Conservation (phyloP, 2,329 filamentous ascomycete genomes). For the Hymenoscyphus infarciens region DNA sequence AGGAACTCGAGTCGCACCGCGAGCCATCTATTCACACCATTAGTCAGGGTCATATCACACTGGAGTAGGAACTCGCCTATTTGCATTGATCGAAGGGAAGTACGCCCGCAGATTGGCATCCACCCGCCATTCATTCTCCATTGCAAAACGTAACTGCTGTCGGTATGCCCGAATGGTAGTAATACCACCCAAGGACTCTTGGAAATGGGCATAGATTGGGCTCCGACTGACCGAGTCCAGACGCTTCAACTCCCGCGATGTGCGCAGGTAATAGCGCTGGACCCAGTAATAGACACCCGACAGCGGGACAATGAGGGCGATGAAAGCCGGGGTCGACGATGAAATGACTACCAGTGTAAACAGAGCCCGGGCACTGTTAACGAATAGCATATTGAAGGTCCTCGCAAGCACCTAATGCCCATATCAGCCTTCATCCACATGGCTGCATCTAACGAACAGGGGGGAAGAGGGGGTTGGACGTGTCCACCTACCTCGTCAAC, state of each 20-base stretch:
- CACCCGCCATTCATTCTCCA: constrained; percentile 96
- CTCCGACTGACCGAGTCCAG: constrained; percentile 93
- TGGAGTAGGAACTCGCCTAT: constrained; percentile 28
- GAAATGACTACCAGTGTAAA: constrained; percentile 90
- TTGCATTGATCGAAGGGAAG: constrained; percentile 89
- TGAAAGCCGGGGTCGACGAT: constrained; percentile 73
- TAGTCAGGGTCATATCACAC: neutral
- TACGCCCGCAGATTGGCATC: constrained; percentile 93
- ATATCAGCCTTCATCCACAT: constrained; percentile 47
- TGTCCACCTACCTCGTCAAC: constrained; percentile 33
- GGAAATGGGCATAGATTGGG: constrained; percentile 97
- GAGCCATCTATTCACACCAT: constrained; percentile 67
- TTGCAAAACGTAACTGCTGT: constrained; percentile 80
- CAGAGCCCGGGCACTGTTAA: constrained; percentile 67
- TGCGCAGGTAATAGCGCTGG: constrained; percentile 93
- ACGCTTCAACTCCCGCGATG: constrained; percentile 92
- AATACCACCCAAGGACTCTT: constrained; percentile 91
- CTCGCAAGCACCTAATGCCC: constrained; percentile 82
- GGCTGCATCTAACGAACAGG: constrained; percentile 22
- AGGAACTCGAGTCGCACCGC: constrained; percentile 94
- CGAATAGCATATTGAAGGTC: constrained; percentile 95
- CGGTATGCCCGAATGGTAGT: constrained; percentile 93
- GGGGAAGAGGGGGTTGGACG: constrained; percentile 8
- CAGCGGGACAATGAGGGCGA: constrained; percentile 77
- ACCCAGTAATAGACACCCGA: constrained; percentile 82